phyloP scores from a whole-genome alignment of 108 stramenopile genomes.

The Nitzschia putrida region DNA sequence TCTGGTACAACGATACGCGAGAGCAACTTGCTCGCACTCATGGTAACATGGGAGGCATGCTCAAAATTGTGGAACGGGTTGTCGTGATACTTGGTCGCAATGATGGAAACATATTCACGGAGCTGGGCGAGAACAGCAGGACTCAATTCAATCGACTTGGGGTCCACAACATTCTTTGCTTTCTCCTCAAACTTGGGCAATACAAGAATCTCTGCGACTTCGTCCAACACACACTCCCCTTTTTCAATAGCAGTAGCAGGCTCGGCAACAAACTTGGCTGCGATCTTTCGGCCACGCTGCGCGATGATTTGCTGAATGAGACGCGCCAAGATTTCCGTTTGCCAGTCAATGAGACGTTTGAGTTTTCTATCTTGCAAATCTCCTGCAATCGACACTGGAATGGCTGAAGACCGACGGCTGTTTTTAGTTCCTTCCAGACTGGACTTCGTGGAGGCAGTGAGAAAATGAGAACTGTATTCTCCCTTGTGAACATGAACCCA shows the following conservation, averaged over 20 bases:
- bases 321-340: conserved; percentile 16
- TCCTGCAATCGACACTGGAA: not conserved
- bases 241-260: not conserved
- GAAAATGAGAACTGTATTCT: not conserved
- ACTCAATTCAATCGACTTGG: conserved; percentile 2
- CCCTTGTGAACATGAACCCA: not conserved
- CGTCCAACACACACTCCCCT: not conserved
- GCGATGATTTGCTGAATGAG: not conserved
- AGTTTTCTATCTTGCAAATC: not conserved
- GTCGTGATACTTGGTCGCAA: conserved; percentile 1
- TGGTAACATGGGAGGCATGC: conserved; percentile 26
- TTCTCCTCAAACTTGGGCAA: conserved; percentile 9
- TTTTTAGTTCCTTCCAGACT: not conserved
- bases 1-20: conserved; percentile 5
- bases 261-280: not conserved
- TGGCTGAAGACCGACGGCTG: not conserved
- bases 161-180: not conserved
- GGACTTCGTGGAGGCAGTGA: not conserved
- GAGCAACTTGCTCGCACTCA: conserved; percentile 19
- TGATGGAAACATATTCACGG: not conserved
- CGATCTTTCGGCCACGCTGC: not conserved
- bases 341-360: conserved; percentile 22
- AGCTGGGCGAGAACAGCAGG: conserved; percentile 4
- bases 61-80: conserved; percentile 33
- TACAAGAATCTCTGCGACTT: conserved; percentile 3